Evolutionary conservation across 2,329 filamentous ascomycete genomes (phyloP).

Genomic region (Aspergillus sp.): DNA sequence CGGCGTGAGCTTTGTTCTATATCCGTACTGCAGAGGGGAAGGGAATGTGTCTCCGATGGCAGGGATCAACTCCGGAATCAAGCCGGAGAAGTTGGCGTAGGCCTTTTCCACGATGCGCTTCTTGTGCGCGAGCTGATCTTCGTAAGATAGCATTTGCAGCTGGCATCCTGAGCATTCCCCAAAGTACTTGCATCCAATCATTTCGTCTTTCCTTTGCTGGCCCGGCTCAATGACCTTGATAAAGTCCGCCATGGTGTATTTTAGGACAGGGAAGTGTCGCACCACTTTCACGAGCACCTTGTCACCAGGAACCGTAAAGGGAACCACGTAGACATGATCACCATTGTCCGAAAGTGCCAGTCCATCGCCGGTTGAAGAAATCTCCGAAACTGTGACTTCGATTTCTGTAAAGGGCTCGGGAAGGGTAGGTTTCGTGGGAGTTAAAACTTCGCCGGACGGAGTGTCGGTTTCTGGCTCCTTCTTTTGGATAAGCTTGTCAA

Average conservation of each 20-base stretch:
- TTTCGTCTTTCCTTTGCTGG: slow-evolving; percentile 73
- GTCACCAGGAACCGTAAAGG: slow-evolving; percentile 88
- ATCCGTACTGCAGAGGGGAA: slow-evolving; percentile 87
- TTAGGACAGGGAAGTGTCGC: slow-evolving; percentile 67
- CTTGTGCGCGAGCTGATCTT: slow-evolving; percentile 84
- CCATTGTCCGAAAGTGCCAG: slow-evolving; percentile 72
- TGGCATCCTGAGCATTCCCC: slow-evolving; percentile 87
- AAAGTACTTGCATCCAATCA: slow-evolving; percentile 86
- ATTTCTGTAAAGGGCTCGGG: slow-evolving; percentile 75
- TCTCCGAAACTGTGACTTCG: slow-evolving; percentile 76
- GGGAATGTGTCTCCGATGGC: slow-evolving; percentile 81
- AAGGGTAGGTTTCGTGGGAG: slow-evolving; percentile 42
- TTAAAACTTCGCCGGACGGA: slow-evolving; percentile 24
- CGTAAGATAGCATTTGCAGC: slow-evolving; percentile 94
- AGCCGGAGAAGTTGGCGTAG: slow-evolving; percentile 85
- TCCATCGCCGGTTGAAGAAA: slow-evolving; percentile 92
- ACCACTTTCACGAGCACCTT: slow-evolving; percentile 76
- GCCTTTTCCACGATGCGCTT: slow-evolving; percentile 86
- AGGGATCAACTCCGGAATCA: slow-evolving; percentile 76
- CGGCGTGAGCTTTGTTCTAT: slow-evolving; percentile 94
- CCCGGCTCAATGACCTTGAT: slow-evolving; percentile 76
- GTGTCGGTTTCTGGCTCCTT: slow-evolving; percentile 30
- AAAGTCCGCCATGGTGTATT: slow-evolving; percentile 81
- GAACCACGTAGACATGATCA: slow-evolving; percentile 80
- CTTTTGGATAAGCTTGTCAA: slow-evolving; percentile 52